These are phyloP conservation scores for Mrakia gelida DNA, from an alignment of 768 basidiomycete species.

Conservation along the genomic window DNA sequence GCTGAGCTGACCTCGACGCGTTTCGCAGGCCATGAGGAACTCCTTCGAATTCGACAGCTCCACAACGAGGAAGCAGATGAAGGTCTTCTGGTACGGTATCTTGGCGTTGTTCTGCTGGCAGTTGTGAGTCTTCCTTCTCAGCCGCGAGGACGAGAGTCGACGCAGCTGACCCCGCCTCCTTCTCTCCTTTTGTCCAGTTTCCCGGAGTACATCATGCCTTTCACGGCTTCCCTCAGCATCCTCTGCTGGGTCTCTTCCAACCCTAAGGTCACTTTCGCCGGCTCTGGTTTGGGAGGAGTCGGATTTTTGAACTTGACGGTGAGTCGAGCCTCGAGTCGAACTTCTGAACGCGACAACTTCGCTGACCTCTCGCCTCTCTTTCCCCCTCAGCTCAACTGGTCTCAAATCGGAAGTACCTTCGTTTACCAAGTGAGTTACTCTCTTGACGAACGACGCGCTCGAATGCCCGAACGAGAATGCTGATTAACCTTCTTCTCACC, in stretches of 20 bases:
- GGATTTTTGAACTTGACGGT: background rate
- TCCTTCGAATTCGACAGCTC: background rate
- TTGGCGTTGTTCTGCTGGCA: background rate
- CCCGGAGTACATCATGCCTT: constrained; percentile 3
- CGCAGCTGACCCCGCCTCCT: background rate
- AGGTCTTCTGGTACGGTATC: constrained; percentile 18
- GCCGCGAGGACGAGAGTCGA: too few relatives aligned
- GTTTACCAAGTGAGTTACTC: too few relatives aligned
- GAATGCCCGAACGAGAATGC: too few relatives aligned
- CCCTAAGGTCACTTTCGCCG: constrained; percentile 10
- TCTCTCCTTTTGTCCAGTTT: background rate
- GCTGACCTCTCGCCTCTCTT: too few relatives aligned
- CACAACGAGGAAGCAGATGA: background rate
- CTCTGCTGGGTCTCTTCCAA: constrained; percentile 19
- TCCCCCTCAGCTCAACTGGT: constrained; percentile 15
- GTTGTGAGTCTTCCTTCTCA: background rate
- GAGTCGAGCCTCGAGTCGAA: too few relatives aligned
- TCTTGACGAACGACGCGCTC: too few relatives aligned
- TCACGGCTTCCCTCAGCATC: background rate
- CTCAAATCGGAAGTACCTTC: constrained; percentile 2
- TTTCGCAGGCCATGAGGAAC: constrained; percentile 7
- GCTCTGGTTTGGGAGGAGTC: constrained; percentile 5
- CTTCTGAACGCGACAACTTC: too few relatives aligned
- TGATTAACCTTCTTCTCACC: too few relatives aligned
- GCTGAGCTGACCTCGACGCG: too few relatives aligned